Percentiles rank a stretch among this genome's conserved stretches.
phyloP scores from a whole-genome alignment of 768 basidiomycete species.

The Rhodotorula diobovata region DNA sequence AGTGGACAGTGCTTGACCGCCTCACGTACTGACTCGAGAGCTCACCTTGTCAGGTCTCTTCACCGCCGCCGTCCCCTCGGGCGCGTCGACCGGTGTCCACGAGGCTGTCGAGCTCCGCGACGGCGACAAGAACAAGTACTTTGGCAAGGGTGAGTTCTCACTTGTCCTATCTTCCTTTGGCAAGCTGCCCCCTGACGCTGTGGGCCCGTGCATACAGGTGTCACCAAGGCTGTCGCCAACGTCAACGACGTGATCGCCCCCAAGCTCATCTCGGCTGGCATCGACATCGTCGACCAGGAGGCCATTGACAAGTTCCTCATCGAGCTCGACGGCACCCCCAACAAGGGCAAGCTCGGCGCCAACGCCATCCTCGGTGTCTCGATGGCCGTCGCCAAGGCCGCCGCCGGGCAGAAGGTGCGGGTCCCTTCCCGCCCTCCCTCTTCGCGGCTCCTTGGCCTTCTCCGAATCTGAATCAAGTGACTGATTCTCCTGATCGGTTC shows the following conservation, averaged over 20 bases:
- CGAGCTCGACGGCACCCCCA: slow-evolving; percentile 92
- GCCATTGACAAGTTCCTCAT: slow-evolving; percentile 97
- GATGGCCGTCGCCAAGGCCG: slow-evolving; percentile 90
- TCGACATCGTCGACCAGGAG: slow-evolving; percentile 84
- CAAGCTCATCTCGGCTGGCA: slow-evolving; percentile 72
- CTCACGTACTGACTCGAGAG: slow-evolving; percentile 46
- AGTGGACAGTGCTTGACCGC: slow-evolving; percentile 64
- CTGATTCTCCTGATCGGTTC: not conserved
- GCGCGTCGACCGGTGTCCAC: slow-evolving; percentile 95
- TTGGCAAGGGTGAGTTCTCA: slow-evolving; percentile 78
- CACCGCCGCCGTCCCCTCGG: slow-evolving; percentile 93
- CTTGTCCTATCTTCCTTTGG: not conserved
- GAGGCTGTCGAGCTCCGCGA: slow-evolving; percentile 99
- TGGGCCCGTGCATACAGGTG: slow-evolving; percentile 58
- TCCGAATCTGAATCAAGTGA: too few relatives aligned
- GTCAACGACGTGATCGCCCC: slow-evolving; percentile 89
- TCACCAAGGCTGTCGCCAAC: slow-evolving; percentile 85
- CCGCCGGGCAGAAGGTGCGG: slow-evolving; percentile 74
- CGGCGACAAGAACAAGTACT: slow-evolving; percentile 82
- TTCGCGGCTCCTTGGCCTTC: too few relatives aligned
- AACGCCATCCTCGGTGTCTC: slow-evolving; percentile 99
- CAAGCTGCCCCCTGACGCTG: not conserved
- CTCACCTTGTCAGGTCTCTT: slow-evolving; percentile 70
- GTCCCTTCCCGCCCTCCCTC: not conserved
- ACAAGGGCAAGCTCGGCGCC: slow-evolving; percentile 99